Base-by-base conservation (phyloP, 352 stramenopile genomes). In the Globisporangium solare region DNA sequence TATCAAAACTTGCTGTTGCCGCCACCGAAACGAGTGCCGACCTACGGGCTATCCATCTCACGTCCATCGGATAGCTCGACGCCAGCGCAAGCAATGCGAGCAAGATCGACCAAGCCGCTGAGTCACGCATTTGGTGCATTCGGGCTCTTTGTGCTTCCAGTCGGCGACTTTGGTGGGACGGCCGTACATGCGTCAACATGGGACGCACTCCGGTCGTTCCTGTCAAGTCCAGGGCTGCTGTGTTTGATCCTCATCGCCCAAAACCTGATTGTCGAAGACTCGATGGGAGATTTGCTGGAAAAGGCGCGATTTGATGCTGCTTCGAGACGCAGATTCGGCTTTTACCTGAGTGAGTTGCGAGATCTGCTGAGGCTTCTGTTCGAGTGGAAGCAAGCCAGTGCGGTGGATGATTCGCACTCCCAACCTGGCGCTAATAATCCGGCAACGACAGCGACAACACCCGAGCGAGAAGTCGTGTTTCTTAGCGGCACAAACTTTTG, bases 1-100 rank as follows among this genome's bases (percentile, higher is more conserved):
- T 87, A 89, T 20, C 59, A 73, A 15, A 74, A 86, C 15, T 46
- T 79, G 27, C 58, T 89, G 17, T 56, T 89, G 0, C 78, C 74
- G 17, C 78, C 76, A 27, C 73, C 71, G 10, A 86, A 74, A 37
- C 70, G 74, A 32, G 50, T 70, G 3, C 18, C 32, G 7, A 27
- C 24, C 24, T 6, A 42, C 17, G 41, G 55, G 0, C 2, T 17
- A 42, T 42, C 37, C 10, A 17, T 42, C 37, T 17, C 37, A 42
- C 11, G 11, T 42, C 14, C 2, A 17, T 17, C 11, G 14, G 37
- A 42, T 42, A 17, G 18, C 0, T 45, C 21, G 7, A 22, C 18
- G 18, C 7, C 6, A 7, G 7, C 40, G 47, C 6, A 8, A 2
- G 21, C 37, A 15, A 22, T 37, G 5, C 3, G 11, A 14, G 47